Percentiles rank a stretch among this genome's conserved stretches.
These are phyloP conservation scores for Penicillium sp. DNA, from an alignment of 2,329 filamentous ascomycete genomes.

Conservation along the genomic window DNA sequence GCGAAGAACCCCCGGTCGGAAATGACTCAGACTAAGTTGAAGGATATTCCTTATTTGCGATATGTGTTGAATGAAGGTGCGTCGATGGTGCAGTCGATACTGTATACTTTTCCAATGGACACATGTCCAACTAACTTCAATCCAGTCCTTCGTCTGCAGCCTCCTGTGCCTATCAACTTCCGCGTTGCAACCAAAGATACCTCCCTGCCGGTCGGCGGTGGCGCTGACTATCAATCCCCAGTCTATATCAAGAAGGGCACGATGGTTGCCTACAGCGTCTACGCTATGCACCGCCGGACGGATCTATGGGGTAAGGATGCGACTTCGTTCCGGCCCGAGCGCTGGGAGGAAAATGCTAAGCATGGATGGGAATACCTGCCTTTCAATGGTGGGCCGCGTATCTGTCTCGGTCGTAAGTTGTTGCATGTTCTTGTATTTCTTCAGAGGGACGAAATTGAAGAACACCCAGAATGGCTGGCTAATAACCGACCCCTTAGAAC, in stretches of 20 bases:
- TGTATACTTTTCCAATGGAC: not conserved
- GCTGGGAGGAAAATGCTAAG: constrained; percentile 45
- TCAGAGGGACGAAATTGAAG: not conserved
- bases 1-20: constrained; percentile 33
- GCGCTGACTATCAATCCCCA: constrained; percentile 57
- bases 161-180: constrained; percentile 48
- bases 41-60: constrained; percentile 41
- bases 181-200: constrained; percentile 44
- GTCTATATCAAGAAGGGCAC: constrained; percentile 66
- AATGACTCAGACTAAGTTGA: constrained; percentile 46
- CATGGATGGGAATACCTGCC: constrained; percentile 41
- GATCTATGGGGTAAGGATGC: constrained; percentile 49
- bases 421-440: not conserved
- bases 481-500: constrained; percentile 28
- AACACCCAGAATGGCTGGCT: not conserved
- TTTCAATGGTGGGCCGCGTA: constrained; percentile 41
- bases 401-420: constrained; percentile 41
- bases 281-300: constrained; percentile 69
- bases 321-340: constrained; percentile 48
- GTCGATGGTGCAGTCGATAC: not conserved
- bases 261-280: constrained; percentile 63
- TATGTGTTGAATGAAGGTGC: constrained; percentile 41
- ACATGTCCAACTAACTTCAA: not conserved
- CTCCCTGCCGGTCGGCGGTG: constrained; percentile 54
- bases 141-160: constrained; percentile 43